Evolutionary conservation across 2,329 filamentous ascomycete species (phyloP), one percentile per base, ranked within the genome.

Genomic region (Scedosporium aurantiacum): DNA sequence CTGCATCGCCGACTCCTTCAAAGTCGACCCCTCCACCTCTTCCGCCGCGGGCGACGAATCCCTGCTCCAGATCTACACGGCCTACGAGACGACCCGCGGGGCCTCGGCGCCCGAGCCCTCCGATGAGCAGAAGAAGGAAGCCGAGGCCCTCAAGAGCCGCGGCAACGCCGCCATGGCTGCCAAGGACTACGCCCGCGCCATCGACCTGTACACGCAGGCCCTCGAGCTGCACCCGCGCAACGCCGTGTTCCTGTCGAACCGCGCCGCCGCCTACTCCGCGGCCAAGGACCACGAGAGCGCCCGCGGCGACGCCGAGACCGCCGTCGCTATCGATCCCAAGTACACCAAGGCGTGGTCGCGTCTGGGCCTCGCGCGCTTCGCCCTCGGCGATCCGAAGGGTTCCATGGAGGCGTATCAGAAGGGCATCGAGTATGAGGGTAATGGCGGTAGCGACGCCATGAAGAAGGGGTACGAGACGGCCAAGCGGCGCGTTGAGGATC

Each of bases 301-400:
- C 12, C 86, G 85, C 68, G 81, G 87, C 64, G 94, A 99, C 73
- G 94, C 94, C 56, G 93, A 97, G 78, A 84, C 94, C 66, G 94
- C 94, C 61, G 90, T 94, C 61, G 83, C 85, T 62, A 83, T 91
- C 61, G 94, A 99, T 74, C 91, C 94, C 12, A 86, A 85, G 72
- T 99, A 97, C 80, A 96, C 92, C 66, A 97, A 99, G 79, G 94
- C 91, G 16, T 99, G 94, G 94, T 94, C 89, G 67, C 85, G 94
- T 64, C 82, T 99, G 21, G 94, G 94, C 21, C 86, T 97, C 45
- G 94, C 94, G 52, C 85, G 88, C 64, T 99, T 93, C 75, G 93
- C 93, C 16, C 83, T 97, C 59, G 93, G 92, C 40, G 93, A 99
- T 70, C 88, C 91, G 62, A 87, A 88, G 75, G 94, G 91, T 58